Evolutionary conservation across 495 filamentous ascomycete genomes (phyloP).

Genomic region (Penicillium flavigenum): DNA sequence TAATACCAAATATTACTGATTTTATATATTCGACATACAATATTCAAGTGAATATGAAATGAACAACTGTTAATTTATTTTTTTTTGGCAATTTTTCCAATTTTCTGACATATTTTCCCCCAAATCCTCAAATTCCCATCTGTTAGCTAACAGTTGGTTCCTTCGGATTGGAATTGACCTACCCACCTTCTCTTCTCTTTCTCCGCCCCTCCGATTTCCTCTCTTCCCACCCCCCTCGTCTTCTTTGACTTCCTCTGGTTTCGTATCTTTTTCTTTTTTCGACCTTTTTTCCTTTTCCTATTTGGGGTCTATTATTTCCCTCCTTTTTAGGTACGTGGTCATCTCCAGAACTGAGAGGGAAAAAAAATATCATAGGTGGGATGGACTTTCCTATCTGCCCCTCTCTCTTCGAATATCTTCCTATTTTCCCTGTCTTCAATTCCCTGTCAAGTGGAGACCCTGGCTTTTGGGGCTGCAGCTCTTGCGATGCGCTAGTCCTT

Average conservation of each 20-base stretch:
- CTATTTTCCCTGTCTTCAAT: conserved; percentile 1
- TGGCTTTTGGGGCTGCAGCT: conserved; percentile 11
- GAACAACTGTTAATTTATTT: not conserved
- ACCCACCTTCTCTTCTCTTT: conserved; percentile 8
- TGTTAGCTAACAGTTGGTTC: not conserved
- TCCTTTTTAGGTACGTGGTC: conserved; percentile 1
- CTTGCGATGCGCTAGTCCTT: conserved; percentile 4
- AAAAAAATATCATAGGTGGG: conserved; percentile 18
- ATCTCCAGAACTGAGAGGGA: not conserved
- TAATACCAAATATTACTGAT: not conserved
- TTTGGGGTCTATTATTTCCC: not conserved
- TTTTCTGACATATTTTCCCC: not conserved
- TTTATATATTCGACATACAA: not conserved
- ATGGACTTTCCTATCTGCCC: conserved; percentile 20
- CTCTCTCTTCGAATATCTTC: conserved; percentile 12
- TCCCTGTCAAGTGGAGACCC: conserved; percentile 8
- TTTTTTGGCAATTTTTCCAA: no score
- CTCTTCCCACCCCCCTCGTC: conserved; percentile 22
- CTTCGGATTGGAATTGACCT: not conserved
- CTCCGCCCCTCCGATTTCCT: conserved; percentile 23
- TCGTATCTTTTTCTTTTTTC: conserved; percentile 11
- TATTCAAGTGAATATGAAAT: not conserved
- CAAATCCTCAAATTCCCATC: not conserved
- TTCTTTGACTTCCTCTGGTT: conserved; percentile 16
- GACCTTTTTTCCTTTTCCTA: conserved; percentile 1